Evolutionary conservation across 345 rosid species (phyloP).

Genomic region (Laguncularia racemosa): DNA sequence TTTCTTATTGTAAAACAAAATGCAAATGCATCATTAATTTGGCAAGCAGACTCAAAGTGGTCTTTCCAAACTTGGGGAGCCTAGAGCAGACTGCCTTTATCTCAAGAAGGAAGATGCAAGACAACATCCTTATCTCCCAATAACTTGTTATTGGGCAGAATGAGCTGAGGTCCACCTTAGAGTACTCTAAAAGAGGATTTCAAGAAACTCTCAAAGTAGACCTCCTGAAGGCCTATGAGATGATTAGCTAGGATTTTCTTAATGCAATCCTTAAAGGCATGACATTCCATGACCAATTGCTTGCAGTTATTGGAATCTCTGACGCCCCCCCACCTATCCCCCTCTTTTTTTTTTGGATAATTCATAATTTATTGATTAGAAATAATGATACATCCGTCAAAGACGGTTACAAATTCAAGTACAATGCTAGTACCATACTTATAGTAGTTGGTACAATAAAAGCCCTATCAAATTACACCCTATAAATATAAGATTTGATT

Average conservation of each 20-base stretch:
- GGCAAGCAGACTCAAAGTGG: neutral
- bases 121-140: neutral
- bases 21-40: neutral
- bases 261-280: too few species aligned
- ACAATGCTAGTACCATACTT: too few species aligned
- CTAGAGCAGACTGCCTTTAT: neutral
- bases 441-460: too few species aligned
- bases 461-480: too few species aligned
- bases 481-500: too few species aligned
- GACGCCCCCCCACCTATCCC: neutral
- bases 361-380: too few species aligned
- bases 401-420: too few species aligned
- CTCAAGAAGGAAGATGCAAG: neutral
- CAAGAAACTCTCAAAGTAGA: neutral
- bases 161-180: neutral
- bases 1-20: neutral
- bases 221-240: too few species aligned
- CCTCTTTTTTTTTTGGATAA: too few species aligned
- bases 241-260: too few species aligned
- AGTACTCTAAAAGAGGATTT: neutral
- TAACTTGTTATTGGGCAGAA: neutral
- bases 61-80: slow-evolving; percentile 1
- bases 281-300: too few species aligned
- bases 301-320: neutral
- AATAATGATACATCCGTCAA: too few species aligned